Conservation (phyloP, 345 rosid genomes). For the Zanthoxylum bungeanum region DNA sequence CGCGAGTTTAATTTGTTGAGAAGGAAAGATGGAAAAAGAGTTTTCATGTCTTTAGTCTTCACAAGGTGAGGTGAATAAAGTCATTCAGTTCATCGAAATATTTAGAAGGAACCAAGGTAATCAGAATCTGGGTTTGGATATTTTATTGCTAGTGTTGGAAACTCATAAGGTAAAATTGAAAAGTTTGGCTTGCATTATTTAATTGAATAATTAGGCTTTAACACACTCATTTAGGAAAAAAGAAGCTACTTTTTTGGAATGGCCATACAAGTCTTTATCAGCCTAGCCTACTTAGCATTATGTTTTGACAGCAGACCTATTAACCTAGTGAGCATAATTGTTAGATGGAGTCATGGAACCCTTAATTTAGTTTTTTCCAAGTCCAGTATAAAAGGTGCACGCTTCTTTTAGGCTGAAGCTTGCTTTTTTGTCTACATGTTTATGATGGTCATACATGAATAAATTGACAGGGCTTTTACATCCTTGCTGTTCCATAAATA, state of each 20-base stretch:
- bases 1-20: not conserved
- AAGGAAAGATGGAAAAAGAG: not conserved
- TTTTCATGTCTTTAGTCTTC: not conserved
- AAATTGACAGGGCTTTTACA: not conserved
- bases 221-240: not conserved
- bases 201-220: not conserved
- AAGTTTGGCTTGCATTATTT: not conserved
- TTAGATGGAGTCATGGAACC: not conserved
- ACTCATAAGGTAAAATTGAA: not conserved
- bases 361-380: not conserved
- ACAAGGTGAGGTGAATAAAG: too few relatives aligned
- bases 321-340: not conserved
- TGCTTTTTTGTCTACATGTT: not conserved
- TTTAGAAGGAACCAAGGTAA: not conserved
- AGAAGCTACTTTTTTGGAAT: not conserved
- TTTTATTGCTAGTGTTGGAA: not conserved
- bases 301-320: not conserved
- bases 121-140: not conserved
- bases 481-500: not conserved
- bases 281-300: not conserved
- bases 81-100: not conserved
- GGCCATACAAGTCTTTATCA: not conserved
- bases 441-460: not conserved
- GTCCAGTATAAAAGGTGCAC: not conserved
- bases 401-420: not conserved